Base-by-base conservation (phyloP, 2,329 filamentous ascomycete species). In the Aspergillus pseudoterreus region DNA sequence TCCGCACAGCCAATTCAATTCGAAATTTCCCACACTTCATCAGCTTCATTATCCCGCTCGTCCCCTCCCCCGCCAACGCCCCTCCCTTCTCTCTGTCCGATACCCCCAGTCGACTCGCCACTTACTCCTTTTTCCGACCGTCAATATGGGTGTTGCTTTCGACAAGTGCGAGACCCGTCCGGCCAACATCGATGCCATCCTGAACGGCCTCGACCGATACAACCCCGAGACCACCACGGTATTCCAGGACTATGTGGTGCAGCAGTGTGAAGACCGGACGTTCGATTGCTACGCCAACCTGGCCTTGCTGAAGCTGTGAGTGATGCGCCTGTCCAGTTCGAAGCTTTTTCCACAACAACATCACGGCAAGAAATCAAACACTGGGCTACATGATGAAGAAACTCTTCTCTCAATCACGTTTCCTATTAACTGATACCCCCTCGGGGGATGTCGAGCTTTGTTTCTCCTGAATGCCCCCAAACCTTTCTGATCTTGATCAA, bases 261-360 rank as follows among this genome's bases (percentile, higher is more conserved):
- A 91, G 75, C 94, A 99, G 78, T 99, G 94, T 80, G 92, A 97
- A 76, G 86, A 88, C 74, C 87, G 91, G 77, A 92, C 88, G 64
- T 92, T 90, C 76, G 94, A 99, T 76, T 90, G 87, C 80, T 97
- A 96, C 76, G 91, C 94, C 66, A 99, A 97, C 78, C 80, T 96
- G 72, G 95, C 94, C 45, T 79, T 99, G 59, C 73, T 99, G 76
- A 99, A 99, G 80, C 83, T 99, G 94, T 99, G 81, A 86, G 71
- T 70, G 27, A 30, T 30, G 27, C 27, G 44, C 41, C 41, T 52
- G 45, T 42, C 39, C 49, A 53, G 50, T 49, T 56, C 9, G 6
- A 39, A 49, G 56, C 43, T 50, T 55, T 27, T 53, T 9, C 17
- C 22, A 33, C 30, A 42, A 48, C 22, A 17, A 17, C 14, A 43